Evolutionary conservation across 2,329 filamentous ascomycete genomes (phyloP).

Genomic region (Monosporascus ibericus): DNA sequence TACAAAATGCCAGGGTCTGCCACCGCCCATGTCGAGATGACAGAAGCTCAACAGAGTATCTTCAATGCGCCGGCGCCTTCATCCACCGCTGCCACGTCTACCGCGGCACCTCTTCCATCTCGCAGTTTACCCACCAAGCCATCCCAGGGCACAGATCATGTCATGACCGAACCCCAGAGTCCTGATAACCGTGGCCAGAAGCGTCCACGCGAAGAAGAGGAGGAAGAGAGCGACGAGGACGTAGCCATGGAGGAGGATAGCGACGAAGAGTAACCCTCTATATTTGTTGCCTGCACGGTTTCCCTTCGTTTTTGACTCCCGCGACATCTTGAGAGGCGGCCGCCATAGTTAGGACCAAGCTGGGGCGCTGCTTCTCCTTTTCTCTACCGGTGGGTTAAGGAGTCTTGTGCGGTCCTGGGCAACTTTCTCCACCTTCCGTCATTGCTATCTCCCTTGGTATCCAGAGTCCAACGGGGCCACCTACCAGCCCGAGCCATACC

Average conservation of each 20-base stretch:
- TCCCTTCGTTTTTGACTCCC: conserved; percentile 8
- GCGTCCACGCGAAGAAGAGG: conserved; percentile 62
- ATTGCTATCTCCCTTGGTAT: conserved; percentile 64
- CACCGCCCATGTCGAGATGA: conserved; percentile 55
- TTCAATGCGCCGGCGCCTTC: conserved; percentile 63
- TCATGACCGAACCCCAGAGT: conserved; percentile 45
- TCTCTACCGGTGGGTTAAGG: background rate
- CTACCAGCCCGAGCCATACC: conserved; percentile 84
- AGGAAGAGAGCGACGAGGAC: conserved; percentile 53
- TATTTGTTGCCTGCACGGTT: conserved; percentile 4
- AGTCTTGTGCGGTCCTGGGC: conserved; percentile 3
- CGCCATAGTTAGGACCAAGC: too few relatives aligned
- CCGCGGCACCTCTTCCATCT: conserved; percentile 30
- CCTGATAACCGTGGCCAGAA: conserved; percentile 60
- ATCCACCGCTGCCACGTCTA: conserved; percentile 28
- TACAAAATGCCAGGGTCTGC: conserved; percentile 63
- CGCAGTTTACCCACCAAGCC: conserved; percentile 42
- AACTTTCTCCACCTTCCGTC: conserved; percentile 18
- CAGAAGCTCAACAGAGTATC: conserved; percentile 72
- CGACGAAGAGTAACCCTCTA: conserved; percentile 51
- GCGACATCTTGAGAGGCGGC: background rate
- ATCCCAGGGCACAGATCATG: conserved; percentile 37
- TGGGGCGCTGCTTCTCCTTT: too few relatives aligned
- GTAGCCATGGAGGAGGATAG: conserved; percentile 65
- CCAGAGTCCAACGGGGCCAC: conserved; percentile 71